Percentiles rank a stretch among this genome's conserved stretches.
Conservation (phyloP, 441 rosid genomes). For the California macrophylla region DNA sequence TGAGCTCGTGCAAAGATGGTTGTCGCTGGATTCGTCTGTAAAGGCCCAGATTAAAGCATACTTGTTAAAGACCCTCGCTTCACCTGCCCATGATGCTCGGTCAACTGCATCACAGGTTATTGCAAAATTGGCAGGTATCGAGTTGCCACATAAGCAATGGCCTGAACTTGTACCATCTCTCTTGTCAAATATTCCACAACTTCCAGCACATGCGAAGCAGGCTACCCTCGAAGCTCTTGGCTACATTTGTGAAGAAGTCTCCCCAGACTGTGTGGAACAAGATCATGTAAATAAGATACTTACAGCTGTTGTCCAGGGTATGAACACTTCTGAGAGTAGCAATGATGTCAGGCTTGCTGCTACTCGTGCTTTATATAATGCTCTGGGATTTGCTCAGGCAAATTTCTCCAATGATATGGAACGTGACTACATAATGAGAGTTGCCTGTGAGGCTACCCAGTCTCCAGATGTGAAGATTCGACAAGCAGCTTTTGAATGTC, state of each 20-base stretch:
- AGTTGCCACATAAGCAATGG: conserved; percentile 86
- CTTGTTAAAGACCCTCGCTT: conserved; percentile 47
- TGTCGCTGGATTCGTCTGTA: conserved; percentile 35
- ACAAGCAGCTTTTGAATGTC: conserved; percentile 88
- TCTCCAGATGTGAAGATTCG: conserved; percentile 72
- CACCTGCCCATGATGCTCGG: conserved; percentile 48
- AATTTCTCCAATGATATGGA: conserved; percentile 93
- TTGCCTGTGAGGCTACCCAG: conserved; percentile 75
- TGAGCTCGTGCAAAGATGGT: conserved; percentile 63
- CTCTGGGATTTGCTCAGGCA: conserved; percentile 77
- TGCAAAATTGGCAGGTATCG: conserved; percentile 81
- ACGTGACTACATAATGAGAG: conserved; percentile 77
- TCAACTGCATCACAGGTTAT: conserved; percentile 71
- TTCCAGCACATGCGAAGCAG: conserved; percentile 59
- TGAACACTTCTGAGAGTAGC: conserved; percentile 58
- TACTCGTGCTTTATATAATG: conserved; percentile 67
- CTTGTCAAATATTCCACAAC: conserved; percentile 45
- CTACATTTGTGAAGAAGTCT: conserved; percentile 85
- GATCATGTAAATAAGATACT: conserved; percentile 77
- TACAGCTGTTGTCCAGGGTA: conserved; percentile 92
- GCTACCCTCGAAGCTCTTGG: conserved; percentile 83
- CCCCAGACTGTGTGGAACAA: conserved; percentile 54
- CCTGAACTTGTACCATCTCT: conserved; percentile 63
- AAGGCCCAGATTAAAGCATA: conserved; percentile 48
- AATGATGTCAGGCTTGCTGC: conserved; percentile 77